These are phyloP conservation scores for Psidium friedrichsthalianum DNA, from an alignment of 345 rosid species.

Conservation along the genomic window DNA sequence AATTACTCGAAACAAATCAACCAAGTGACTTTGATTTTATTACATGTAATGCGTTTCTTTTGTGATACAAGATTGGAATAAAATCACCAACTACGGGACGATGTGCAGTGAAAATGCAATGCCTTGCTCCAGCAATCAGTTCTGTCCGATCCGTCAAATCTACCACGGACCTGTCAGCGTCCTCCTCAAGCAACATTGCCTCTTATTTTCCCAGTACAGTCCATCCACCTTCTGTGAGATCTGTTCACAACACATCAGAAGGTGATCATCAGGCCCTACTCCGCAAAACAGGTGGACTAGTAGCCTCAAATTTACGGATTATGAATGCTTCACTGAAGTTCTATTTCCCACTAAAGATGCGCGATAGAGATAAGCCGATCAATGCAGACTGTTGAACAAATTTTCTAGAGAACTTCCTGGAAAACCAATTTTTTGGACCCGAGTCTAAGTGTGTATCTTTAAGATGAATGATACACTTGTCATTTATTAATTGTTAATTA, in stretches of 20 bases:
- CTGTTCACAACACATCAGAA: slow-evolving; percentile 2
- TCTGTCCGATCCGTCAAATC: background rate
- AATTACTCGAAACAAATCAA: background rate
- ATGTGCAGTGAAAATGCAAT: background rate
- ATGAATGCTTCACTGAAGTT: background rate
- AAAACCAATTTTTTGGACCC: background rate
- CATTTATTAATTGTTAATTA: background rate
- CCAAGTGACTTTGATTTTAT: background rate
- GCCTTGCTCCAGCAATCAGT: background rate
- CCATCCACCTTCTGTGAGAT: slow-evolving; percentile 15
- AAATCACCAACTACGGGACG: background rate
- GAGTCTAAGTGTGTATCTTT: background rate
- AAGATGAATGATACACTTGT: background rate
- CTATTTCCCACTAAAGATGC: background rate
- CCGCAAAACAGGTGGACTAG: background rate
- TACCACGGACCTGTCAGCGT: slow-evolving; percentile 90
- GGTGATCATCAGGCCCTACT: background rate
- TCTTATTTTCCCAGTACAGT: slow-evolving; percentile 41
- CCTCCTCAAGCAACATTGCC: slow-evolving; percentile 60
- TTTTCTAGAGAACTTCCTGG: background rate
- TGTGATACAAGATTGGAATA: background rate
- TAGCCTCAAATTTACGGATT: background rate
- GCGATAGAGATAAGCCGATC: background rate
- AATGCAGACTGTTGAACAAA: background rate
- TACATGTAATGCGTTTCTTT: background rate